These are phyloP conservation scores for Cerrena zonata DNA, from an alignment of 1,284 basidiomycete species.

Conservation along the genomic window DNA sequence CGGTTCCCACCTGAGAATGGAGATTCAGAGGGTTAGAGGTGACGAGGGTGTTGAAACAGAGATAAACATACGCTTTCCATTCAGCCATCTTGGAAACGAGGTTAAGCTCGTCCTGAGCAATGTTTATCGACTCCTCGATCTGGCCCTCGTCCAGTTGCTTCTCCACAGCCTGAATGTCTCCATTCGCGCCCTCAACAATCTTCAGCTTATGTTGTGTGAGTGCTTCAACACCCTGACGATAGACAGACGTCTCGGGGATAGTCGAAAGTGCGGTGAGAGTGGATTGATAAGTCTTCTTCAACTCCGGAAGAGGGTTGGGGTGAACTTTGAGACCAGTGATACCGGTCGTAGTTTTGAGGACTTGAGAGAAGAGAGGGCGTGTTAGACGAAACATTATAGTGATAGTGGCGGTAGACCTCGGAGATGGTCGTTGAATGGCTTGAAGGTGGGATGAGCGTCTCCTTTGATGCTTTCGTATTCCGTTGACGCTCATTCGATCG, in stretches of 20 bases:
- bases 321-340: slow-evolving; percentile 73
- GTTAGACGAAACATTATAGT: slow-evolving; percentile 70
- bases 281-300: slow-evolving; percentile 71
- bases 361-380: slow-evolving; percentile 62
- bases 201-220: slow-evolving; percentile 79
- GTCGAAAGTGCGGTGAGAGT: slow-evolving; percentile 70
- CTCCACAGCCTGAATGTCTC: slow-evolving; percentile 65
- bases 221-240: slow-evolving; percentile 86
- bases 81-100: slow-evolving; percentile 83
- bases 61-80: slow-evolving; percentile 85
- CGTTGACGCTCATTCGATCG: not conserved
- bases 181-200: slow-evolving; percentile 65
- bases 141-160: slow-evolving; percentile 70
- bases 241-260: slow-evolving; percentile 79
- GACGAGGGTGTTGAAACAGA: slow-evolving; percentile 8
- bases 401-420: not conserved
- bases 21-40: slow-evolving; percentile 7
- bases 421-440: not conserved
- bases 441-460: not conserved
- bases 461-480: not conserved
- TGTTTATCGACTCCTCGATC: slow-evolving; percentile 78
- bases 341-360: slow-evolving; percentile 66
- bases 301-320: slow-evolving; percentile 72
- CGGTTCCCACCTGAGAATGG: slow-evolving; percentile 70
- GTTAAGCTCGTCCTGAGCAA: slow-evolving; percentile 79